Evolutionary conservation across 2,329 filamentous ascomycete species (phyloP), one percentile per base, ranked within the genome.

Genomic region (Exophiala spinifera): DNA sequence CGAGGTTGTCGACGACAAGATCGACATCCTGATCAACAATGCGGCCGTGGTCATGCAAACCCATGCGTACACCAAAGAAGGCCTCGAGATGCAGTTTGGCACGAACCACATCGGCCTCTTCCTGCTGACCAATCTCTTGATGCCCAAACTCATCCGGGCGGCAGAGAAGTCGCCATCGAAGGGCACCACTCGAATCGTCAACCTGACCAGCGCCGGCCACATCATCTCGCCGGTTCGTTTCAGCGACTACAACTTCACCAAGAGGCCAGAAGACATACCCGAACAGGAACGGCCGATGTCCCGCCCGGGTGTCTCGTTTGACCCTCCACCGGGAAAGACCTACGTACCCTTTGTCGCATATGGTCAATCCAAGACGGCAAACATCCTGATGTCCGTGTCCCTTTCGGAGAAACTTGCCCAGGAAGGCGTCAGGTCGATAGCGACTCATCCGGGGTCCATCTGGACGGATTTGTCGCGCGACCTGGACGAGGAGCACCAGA

Each of bases 281-380:
- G 34, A 28, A 23, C 49, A 53, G 13, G 55, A 57, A 46, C 52
- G 50, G 14, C 54, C 56, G 11, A 45, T 51, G 31, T 50, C 52
- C 10, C 40, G 46, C 14, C 45, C 50, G 4, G 50, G 34, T 21
- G 25, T 53, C 20, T 64, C 65, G 2, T 66, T 62, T 6, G 57
- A 56, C 33, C 53, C 57, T 14, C 46, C 57, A 14, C 43, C 53
- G 1, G 53, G 47, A 3, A 37, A 53, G 33, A 63, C 65, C 1
- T 75, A 74, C 60, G 62, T 55, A 19, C 65, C 61, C 17, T 76
- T 72, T 63, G 61, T 63, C 13, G 69, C 70, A 2, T 76, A 76
- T 56, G 76, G 72, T 0, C 73, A 78, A 55, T 72, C 69, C 44
- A 80, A 80, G 60, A 65, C 79, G 3, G 78, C 78, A 0, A 75